These are phyloP conservation scores for Eucalyptus shirleyi DNA, from an alignment of 345 rosid species.

Conservation along the genomic window DNA sequence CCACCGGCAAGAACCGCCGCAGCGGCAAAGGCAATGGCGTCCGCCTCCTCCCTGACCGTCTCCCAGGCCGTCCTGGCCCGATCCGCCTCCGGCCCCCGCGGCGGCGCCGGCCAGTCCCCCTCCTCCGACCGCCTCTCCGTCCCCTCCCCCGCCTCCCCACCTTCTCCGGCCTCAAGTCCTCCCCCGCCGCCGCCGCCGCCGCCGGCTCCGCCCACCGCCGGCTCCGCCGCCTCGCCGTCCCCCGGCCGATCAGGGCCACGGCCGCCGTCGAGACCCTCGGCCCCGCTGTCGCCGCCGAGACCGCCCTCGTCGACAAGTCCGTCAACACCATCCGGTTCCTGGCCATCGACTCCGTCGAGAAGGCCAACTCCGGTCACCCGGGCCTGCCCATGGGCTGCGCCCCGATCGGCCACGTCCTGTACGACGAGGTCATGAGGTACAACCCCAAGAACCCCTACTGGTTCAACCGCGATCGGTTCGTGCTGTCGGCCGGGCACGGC, in stretches of 20 bases:
- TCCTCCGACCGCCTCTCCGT: conserved; percentile 21
- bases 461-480: conserved; percentile 97
- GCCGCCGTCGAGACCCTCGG: conserved; percentile 46
- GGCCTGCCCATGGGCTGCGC: conserved; percentile 99
- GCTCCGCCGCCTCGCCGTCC: conserved; percentile 9
- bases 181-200: conserved; percentile 7
- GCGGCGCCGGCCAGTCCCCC: conserved; percentile 10
- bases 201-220: conserved; percentile 1
- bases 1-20: background rate
- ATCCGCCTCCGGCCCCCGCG: background rate
- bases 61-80: background rate
- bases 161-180: conserved; percentile 29
- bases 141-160: conserved; percentile 28
- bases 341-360: conserved; percentile 85
- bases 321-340: conserved; percentile 75
- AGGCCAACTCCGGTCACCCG: conserved; percentile 93
- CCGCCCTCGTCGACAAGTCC: conserved; percentile 61
- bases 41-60: conserved; percentile 1
- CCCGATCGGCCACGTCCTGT: conserved; percentile 82
- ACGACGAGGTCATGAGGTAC: conserved; percentile 83
- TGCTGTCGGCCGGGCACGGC: conserved; percentile 94
- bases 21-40: background rate
- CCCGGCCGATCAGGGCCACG: conserved; percentile 1
- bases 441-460: conserved; percentile 96
- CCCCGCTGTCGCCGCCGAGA: conserved; percentile 29